A percentile compares a stretch with the other conserved stretches of the same genome.
These are phyloP conservation scores for Rhododendron griersonianum DNA, from an alignment of 148 eudicot genomes.

Conservation along the genomic window DNA sequence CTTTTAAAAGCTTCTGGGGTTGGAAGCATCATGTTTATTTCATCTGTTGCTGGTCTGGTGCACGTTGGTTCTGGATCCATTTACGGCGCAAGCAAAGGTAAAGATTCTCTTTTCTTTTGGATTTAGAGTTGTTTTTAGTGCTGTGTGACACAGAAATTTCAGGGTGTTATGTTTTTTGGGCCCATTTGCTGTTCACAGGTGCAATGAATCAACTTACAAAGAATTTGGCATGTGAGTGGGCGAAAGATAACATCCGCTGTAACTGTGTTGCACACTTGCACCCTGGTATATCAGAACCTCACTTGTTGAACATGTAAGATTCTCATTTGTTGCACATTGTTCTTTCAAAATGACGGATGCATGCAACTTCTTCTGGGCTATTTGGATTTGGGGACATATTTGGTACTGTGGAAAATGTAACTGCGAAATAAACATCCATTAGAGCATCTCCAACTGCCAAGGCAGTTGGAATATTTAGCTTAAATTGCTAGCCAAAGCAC, in stretches of 20 bases:
- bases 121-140: background rate
- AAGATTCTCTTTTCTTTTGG: background rate
- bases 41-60: conserved; percentile 81
- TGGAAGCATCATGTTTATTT: conserved; percentile 74
- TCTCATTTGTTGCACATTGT: conserved; percentile 9
- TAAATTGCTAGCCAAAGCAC: no score
- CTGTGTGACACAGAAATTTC: background rate
- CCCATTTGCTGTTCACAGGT: conserved; percentile 30
- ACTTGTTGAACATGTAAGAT: conserved; percentile 58
- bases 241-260: conserved; percentile 67
- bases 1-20: conserved; percentile 68
- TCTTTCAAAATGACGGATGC: background rate
- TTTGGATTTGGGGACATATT: background rate
- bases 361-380: background rate
- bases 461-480: no score
- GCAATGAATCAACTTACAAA: conserved; percentile 78
- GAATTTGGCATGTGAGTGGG: conserved; percentile 91
- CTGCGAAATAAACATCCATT: background rate
- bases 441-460: no score
- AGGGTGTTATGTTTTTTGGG: background rate
- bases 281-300: conserved; percentile 80
- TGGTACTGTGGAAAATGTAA: background rate
- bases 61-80: conserved; percentile 55
- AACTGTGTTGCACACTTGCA: conserved; percentile 70
- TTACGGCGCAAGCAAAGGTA: conserved; percentile 84